Evolutionary conservation across 192 early-diverging fungal genomes (phyloP).

Genomic region (Thamnidium elegans): DNA sequence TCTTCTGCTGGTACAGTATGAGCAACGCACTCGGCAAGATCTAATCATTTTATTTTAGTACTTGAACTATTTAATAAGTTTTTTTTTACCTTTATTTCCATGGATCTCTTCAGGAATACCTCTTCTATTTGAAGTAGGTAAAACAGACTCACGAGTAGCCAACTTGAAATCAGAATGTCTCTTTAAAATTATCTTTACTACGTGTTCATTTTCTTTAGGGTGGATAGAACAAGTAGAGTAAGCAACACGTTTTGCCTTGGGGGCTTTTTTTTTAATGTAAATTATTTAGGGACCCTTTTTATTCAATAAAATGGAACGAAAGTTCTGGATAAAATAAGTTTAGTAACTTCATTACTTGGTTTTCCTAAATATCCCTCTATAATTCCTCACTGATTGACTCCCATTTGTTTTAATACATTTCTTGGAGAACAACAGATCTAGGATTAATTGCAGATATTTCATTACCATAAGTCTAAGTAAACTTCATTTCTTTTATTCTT

Average conservation of each 20-base stretch:
- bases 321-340: too few relatives aligned
- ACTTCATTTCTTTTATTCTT: too few relatives aligned
- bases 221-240: slow-evolving; percentile 98
- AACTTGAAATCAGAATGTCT: slow-evolving; percentile 55
- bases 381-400: too few relatives aligned
- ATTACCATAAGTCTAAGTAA: too few relatives aligned
- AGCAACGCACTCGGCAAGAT: slow-evolving; percentile 62
- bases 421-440: too few relatives aligned
- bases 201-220: slow-evolving; percentile 89
- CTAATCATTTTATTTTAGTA: slow-evolving; percentile 11
- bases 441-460: too few relatives aligned
- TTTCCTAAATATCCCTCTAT: too few relatives aligned
- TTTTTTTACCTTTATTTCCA: slow-evolving; percentile 36
- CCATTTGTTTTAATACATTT: too few relatives aligned
- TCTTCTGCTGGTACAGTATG: slow-evolving; percentile 79
- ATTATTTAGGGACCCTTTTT: background rate
- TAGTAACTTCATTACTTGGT: too few relatives aligned
- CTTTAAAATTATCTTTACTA: slow-evolving; percentile 71
- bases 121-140: slow-evolving; percentile 79
- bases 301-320: too few relatives aligned
- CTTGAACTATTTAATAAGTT: background rate
- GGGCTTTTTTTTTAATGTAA: slow-evolving; percentile 45
- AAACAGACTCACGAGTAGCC: slow-evolving; percentile 50
- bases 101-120: slow-evolving; percentile 58
- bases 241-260: slow-evolving; percentile 74